Percentiles rank a stretch among this genome's conserved stretches.
Conservation (phyloP, 805 yeast genomes). For the Candida odintsovae region DNA sequence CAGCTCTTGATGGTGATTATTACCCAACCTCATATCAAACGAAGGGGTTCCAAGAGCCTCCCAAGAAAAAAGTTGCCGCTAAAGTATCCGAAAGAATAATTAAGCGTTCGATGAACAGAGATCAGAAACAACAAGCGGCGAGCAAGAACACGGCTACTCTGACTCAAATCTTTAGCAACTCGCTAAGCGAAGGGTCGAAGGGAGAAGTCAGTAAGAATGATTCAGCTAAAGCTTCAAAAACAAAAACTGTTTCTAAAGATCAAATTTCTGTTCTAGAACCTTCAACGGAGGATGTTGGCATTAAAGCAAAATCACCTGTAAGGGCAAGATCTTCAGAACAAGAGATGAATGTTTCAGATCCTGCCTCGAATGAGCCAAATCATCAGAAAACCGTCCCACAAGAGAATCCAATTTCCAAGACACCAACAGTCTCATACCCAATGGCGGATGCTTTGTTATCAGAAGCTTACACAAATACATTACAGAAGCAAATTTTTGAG, state of each 20-base stretch:
- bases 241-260: background rate
- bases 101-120: background rate
- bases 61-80: background rate
- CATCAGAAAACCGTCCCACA: background rate
- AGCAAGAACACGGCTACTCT: background rate
- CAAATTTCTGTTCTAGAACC: background rate
- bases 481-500: constrained; percentile 31
- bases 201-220: background rate
- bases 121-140: background rate
- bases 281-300: background rate
- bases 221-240: background rate
- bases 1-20: background rate
- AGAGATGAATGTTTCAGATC: background rate
- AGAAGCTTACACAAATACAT: constrained; percentile 28
- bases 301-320: background rate
- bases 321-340: background rate
- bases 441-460: constrained; percentile 10
- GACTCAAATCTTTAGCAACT: background rate
- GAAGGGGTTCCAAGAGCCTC: background rate
- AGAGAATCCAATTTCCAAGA: background rate
- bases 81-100: background rate
- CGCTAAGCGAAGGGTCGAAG: background rate
- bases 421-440: constrained; percentile 2
- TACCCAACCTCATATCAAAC: background rate
- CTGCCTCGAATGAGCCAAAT: too few relatives aligned